Base-by-base conservation (phyloP, 176 grass and related monocot species). In the Paspalum vaginatum region DNA sequence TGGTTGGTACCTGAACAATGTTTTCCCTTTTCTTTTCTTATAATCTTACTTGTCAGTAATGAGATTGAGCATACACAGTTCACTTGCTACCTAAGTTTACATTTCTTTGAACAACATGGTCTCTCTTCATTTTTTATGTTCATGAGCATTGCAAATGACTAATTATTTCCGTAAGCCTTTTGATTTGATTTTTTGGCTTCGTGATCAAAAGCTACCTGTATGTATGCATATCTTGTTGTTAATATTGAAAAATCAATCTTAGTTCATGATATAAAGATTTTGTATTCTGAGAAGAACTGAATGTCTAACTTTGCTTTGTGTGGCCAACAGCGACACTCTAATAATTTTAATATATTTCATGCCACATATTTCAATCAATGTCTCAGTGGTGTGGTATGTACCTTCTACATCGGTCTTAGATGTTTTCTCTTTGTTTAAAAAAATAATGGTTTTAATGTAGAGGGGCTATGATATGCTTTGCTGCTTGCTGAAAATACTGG, bases 1-100 rank as follows among this genome's bases (percentile, higher is more conserved):
- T 27, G 96, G 96, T 99, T 25, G 60, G 86, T 70, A 66, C 52
- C 88, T 69, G 74, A 83, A 63, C 32, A 61, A 17, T 87, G 64
- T 40, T 21, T 74, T 21, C 64, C 51, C 11, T 65, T 63, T 62
- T 13, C 12, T 15, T 45, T 48, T 14, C 7, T 43, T 67, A 11
- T 26, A 5, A 46, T 76, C 43, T 84, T 55, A 71, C 68, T 25
- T 68, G 55, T 11, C 16, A 72, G 48, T 8, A 70, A 7, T 49
- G 47, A 70, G 27, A 14, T n/a, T 66, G n/a, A 46, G 56, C 17
- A 69, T 74, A 82, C 42, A 76, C 22, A 63, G 20, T 64, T 77
- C n/a, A 26, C 52, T 32, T 88, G 20, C 17, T 52, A 75, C 11
- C 7, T 78, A 50, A 25, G 3, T 66, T 74, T 80, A 44, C 62